Evolutionary conservation across 108 stramenopile species (phyloP), one percentile per base, ranked within the genome.

Genomic region (Parietichytrium sp.): DNA sequence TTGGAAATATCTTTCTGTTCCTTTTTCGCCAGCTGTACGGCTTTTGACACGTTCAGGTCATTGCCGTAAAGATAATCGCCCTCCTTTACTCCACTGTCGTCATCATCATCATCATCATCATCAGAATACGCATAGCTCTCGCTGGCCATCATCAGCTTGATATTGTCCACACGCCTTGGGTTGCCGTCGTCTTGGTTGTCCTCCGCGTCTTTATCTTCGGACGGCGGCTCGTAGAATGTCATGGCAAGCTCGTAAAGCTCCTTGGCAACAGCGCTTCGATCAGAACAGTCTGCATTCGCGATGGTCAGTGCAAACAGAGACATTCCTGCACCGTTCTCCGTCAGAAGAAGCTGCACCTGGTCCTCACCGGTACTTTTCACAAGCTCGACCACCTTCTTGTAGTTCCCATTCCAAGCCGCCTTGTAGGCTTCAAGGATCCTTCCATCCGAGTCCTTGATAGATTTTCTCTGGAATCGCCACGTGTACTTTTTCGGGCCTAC

Each of bases 121-220:
- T 53, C 52, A 7, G 25, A 23, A 29, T 52, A 20, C 16, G 23
- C 52, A 3, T 53, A 27, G 15, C 23, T 55, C 54, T 26, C 18
- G 16, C 29, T 20, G 15, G 20, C 18, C 54, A n/a, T 55, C 54
- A 15, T 13, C 54, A 72, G 61, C 20, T 72, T 72, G 16, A 38
- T 72, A 42, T 72, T 72, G 61, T 72, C 61, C 13, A 72, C 45
- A 42, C 29, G 29, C 49, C 16, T 50, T 50, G 49, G 18, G 49
- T 50, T 18, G 49, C 49, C n/a, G 49, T 50, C 49, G 49, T 18
- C n/a, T 16, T 0, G 18, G n/a, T 18, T 50, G 16, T 50, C 49
- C 16, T 50, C 49, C n/a, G 16, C 49, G n/a, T 50, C 49, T 50
- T 50, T 18, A 50, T 50, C 49, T n/a, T n/a, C n/a, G n/a, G n/a